Evolutionary conservation across 345 rosid species (phyloP), one percentile per base, ranked within the genome.

Genomic region (Citrus sp.): DNA sequence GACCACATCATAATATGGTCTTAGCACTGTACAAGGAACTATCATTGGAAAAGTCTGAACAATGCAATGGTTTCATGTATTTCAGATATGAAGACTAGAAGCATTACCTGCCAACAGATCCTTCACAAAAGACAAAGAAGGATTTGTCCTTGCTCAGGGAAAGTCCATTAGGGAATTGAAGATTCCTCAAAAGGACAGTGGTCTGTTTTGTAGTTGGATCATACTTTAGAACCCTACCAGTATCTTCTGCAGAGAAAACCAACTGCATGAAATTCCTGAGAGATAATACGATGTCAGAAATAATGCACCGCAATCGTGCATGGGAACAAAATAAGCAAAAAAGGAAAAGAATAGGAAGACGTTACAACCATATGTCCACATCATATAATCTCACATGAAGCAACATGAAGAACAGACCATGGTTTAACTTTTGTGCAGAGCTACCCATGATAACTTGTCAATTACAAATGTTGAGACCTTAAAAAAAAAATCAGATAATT

Each of bases 201-300:
- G 97, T 87, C 82, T 91, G 87, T 79, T 90, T 90, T 19, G 97
- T 86, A 59, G 62, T 67, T 34, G 90, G 93, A 77, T 91, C 87
- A 80, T 93, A 93, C 87, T 89, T 95, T 21, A 95, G 79, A 78
- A 95, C 83, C 82, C 98, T 92, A 76, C 97, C 98, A 63, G 81
- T 86, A 34, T 75, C 80, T 49, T 95, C 99, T 12, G 83, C 90
- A 28, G 98, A 90, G 83, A 90, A 91, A 32, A 91, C 85, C 82
- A 93, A 84, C 84, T 92, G 98, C 89, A 92, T 63, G 86, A 93
- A 95, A 92, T 93, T 89, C 94, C 99, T 93, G 95, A 42, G 80
- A 65, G 60, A 74, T 22, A 51, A 58, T 7, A 51, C 8, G 9
- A 38, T 70, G 40, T 73, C 71, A 85, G 66, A 83, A 71, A 16